These are phyloP conservation scores for Anisodus tanguticus DNA, from an alignment of 257 asterid genomes.

Conservation along the genomic window DNA sequence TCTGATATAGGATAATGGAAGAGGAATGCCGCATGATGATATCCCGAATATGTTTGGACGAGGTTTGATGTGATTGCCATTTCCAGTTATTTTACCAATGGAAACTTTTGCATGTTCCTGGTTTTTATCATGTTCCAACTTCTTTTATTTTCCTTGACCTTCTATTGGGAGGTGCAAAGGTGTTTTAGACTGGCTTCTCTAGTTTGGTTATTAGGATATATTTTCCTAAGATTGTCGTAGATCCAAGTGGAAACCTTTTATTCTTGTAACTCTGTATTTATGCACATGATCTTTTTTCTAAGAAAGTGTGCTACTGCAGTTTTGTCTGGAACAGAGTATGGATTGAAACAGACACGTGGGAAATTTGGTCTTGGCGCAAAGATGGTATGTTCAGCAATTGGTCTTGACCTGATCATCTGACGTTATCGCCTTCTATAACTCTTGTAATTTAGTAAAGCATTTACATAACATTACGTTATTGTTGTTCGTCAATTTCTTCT, in stretches of 20 bases:
- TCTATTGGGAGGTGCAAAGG: constrained; percentile 12
- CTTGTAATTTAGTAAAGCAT: too few relatives aligned
- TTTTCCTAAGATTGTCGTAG: constrained; percentile 10
- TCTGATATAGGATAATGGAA: constrained; percentile 79
- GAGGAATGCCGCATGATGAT: constrained; percentile 97
- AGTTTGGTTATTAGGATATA: neutral
- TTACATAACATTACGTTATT: neutral
- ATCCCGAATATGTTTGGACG: constrained; percentile 96
- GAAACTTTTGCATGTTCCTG: neutral
- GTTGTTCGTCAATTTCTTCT: neutral
- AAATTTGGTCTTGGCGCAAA: constrained; percentile 93
- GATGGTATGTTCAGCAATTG: constrained; percentile 64
- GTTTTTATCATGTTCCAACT: neutral
- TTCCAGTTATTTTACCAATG: neutral
- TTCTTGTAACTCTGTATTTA: constrained; percentile 21
- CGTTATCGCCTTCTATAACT: neutral
- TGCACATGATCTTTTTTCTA: constrained; percentile 28
- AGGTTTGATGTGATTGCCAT: constrained; percentile 49
- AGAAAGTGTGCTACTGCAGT: constrained; percentile 56
- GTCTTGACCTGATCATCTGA: constrained; percentile 19
- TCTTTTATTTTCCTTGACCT: neutral
- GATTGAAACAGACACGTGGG: constrained; percentile 94
- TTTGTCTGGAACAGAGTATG: constrained; percentile 92
- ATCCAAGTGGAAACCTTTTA: constrained; percentile 24
- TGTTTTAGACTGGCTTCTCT: constrained; percentile 23